Evolutionary conservation across 192 early-diverging fungal species (phyloP).

Genomic region (Coemansia sp.): DNA sequence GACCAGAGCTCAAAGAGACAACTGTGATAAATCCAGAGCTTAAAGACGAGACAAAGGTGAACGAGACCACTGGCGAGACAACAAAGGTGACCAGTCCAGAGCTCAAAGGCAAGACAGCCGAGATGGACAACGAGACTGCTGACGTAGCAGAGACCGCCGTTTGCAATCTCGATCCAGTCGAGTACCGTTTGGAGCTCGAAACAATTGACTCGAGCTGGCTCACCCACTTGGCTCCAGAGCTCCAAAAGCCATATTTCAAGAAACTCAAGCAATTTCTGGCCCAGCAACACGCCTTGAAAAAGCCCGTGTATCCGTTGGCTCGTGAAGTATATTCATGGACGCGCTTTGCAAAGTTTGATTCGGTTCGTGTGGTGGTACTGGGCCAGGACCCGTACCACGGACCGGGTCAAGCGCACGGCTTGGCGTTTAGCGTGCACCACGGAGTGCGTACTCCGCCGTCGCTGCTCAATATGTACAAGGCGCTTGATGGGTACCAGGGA

Average conservation of each 20-base stretch:
- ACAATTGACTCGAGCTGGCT: slow-evolving; percentile 80
- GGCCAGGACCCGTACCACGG: slow-evolving; percentile 87
- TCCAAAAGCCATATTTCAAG: slow-evolving; percentile 57
- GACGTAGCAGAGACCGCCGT: background rate
- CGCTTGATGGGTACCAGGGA: slow-evolving; percentile 68
- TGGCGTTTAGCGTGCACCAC: slow-evolving; percentile 87
- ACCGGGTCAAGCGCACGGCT: slow-evolving; percentile 79
- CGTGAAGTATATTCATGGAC: slow-evolving; percentile 83
- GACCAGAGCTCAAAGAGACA: no score
- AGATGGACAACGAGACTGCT: background rate
- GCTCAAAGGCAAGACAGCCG: background rate
- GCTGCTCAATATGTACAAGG: slow-evolving; percentile 88
- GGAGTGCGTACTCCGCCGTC: slow-evolving; percentile 81
- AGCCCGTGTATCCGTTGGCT: slow-evolving; percentile 72
- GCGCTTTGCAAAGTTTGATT: slow-evolving; percentile 63
- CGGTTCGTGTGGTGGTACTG: slow-evolving; percentile 84
- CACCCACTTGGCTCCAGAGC: slow-evolving; percentile 56
- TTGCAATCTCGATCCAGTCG: background rate
- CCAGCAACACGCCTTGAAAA: slow-evolving; percentile 53
- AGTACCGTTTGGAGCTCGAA: slow-evolving; percentile 58
- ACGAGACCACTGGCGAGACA: no score
- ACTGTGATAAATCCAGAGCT: no score
- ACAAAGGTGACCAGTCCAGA: no score
- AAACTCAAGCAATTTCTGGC: slow-evolving; percentile 72
- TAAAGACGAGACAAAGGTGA: no score